These are phyloP conservation scores for Kazachstania africana DNA, from an alignment of 805 yeast genomes.

Conservation along the genomic window DNA sequence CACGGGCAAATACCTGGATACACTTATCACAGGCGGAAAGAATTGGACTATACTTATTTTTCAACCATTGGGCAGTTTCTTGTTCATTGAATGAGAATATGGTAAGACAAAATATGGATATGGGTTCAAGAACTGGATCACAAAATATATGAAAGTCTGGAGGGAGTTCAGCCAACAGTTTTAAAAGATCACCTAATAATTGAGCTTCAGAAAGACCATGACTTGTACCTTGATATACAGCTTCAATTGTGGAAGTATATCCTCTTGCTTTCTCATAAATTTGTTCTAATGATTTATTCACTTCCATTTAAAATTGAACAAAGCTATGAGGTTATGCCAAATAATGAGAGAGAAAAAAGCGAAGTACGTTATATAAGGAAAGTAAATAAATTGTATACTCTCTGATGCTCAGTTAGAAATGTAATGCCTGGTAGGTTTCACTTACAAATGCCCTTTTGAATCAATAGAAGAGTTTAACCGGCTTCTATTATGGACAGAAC, in stretches of 20 bases:
- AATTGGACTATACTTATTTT: slow-evolving; percentile 28
- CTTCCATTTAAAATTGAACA: no score
- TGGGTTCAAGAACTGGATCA: slow-evolving; percentile 34
- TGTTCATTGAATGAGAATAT: slow-evolving; percentile 46
- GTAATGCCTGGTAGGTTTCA: no score
- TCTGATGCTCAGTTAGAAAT: no score
- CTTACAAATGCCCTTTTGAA: no score
- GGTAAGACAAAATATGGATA: slow-evolving; percentile 43
- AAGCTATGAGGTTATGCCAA: no score
- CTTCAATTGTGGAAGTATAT: slow-evolving; percentile 15
- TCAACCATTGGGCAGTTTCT: slow-evolving; percentile 34
- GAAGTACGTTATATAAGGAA: no score
- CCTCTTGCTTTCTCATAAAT: slow-evolving; percentile 9
- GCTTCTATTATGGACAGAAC: no score
- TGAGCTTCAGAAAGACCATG: slow-evolving; percentile 19
- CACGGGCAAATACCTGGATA: slow-evolving; percentile 39
- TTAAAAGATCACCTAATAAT: slow-evolving; percentile 30
- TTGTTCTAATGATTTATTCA: neutral
- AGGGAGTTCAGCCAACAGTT: slow-evolving; percentile 23
- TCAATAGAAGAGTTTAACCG: no score
- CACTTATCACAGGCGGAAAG: slow-evolving; percentile 44
- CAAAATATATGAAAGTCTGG: slow-evolving; percentile 43
- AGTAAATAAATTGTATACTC: no score
- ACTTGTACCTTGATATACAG: slow-evolving; percentile 20
- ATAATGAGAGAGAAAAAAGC: no score